Percentiles rank a stretch among this genome's conserved stretches.
These are phyloP conservation scores for Fusarium incarnatum DNA, from an alignment of 2,329 filamentous ascomycete genomes.

Conservation along the genomic window DNA sequence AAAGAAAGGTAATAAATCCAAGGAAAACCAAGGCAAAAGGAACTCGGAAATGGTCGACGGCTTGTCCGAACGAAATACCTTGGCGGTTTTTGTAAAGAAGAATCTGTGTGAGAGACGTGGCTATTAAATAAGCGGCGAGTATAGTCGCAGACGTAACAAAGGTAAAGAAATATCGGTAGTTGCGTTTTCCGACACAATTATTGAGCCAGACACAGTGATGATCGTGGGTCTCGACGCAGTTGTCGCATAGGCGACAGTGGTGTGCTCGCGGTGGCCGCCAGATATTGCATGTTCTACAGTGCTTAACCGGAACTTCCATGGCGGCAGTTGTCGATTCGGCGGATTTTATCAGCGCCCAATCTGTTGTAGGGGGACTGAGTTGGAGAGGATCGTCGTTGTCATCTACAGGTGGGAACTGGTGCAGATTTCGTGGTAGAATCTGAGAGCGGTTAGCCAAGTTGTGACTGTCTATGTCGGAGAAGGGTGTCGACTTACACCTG, in stretches of 20 bases:
- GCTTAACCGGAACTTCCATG: conserved; percentile 98
- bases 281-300: conserved; percentile 96
- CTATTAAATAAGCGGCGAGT: conserved; percentile 80
- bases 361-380: conserved; percentile 85
- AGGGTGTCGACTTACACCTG: conserved; percentile 75
- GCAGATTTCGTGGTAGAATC: conserved; percentile 93
- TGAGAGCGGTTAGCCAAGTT: conserved; percentile 53
- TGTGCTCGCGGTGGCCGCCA: conserved; percentile 97
- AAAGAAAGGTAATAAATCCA: conserved; percentile 77
- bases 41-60: conserved; percentile 78
- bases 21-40: conserved; percentile 92
- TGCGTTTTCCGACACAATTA: conserved; percentile 95
- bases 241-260: conserved; percentile 96
- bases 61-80: conserved; percentile 72
- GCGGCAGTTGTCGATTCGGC: conserved; percentile 79
- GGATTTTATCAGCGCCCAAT: conserved; percentile 93
- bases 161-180: conserved; percentile 97
- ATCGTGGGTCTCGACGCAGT: conserved; percentile 96
- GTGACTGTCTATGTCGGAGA: neutral
- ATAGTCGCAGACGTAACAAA: conserved; percentile 87
- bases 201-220: conserved; percentile 99
- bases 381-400: conserved; percentile 83
- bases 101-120: conserved; percentile 82
- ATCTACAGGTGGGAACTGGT: conserved; percentile 82
- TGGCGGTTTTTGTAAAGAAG: conserved; percentile 76